Conservation (phyloP, 257 asterid genomes). For the Solanum ahanhuiri region DNA sequence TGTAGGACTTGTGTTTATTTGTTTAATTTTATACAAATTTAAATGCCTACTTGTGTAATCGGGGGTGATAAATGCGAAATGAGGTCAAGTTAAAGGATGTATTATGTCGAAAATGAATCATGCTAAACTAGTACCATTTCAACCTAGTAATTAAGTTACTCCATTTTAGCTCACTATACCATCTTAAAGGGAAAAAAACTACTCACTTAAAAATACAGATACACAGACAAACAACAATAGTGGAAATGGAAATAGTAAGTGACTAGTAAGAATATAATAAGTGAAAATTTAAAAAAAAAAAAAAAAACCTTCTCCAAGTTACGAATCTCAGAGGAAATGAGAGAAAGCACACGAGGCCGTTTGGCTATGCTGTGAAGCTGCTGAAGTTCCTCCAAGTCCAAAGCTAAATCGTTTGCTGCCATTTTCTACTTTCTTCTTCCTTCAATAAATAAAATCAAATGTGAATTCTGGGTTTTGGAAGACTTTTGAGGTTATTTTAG, state of each 20-base stretch:
- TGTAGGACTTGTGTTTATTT: neutral
- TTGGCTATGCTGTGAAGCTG: slow-evolving; percentile 70
- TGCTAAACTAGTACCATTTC: neutral
- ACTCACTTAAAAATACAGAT: neutral
- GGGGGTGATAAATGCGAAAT: too few species aligned
- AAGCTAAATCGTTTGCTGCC: slow-evolving; percentile 44
- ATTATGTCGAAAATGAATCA: neutral
- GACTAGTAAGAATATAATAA: neutral
- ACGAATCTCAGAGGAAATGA: slow-evolving; percentile 56
- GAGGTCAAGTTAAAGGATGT: too few species aligned
- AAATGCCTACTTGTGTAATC: too few species aligned
- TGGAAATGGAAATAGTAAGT: neutral
- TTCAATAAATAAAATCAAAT: neutral
- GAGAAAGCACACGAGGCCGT: slow-evolving; percentile 66
- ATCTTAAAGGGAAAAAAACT: neutral
- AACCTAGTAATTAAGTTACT: neutral
- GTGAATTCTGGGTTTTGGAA: too few species aligned
- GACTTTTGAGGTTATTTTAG: neutral
- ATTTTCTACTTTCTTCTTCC: slow-evolving; percentile 3
- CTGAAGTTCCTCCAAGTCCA: slow-evolving; percentile 76
- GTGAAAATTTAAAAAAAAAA: neutral
- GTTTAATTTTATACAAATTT: too few species aligned
- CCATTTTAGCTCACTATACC: neutral
- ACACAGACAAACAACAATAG: neutral
- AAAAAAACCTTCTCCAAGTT: slow-evolving; percentile 54